These are phyloP conservation scores for Lachancea nothofagi DNA, from an alignment of 805 yeast genomes.

Conservation along the genomic window DNA sequence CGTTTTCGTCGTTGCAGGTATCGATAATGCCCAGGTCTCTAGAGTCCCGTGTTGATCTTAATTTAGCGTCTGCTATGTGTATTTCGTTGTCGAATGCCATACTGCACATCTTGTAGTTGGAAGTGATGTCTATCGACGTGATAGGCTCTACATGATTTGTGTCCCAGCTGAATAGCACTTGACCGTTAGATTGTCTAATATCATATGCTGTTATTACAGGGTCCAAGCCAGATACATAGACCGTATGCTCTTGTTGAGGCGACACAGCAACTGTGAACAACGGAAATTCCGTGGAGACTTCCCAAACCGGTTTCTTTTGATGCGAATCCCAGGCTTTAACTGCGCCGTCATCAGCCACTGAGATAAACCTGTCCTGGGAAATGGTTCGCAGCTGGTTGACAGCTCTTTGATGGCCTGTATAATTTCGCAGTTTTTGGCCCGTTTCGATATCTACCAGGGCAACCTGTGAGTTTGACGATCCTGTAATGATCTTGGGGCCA, in stretches of 20 bases:
- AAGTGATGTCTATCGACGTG: conserved; percentile 4
- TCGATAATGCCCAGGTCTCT: not conserved
- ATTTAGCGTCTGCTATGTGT: conserved; percentile 6
- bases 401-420: conserved; percentile 38
- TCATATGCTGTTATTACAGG: conserved; percentile 59
- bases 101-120: conserved; percentile 8
- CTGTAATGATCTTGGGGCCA: conserved; percentile 43
- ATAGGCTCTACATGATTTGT: conserved; percentile 5
- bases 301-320: conserved; percentile 39
- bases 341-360: conserved; percentile 65
- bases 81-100: conserved; percentile 7
- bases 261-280: conserved; percentile 44
- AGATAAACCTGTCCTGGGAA: conserved; percentile 35
- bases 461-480: conserved; percentile 58
- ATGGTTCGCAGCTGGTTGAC: conserved; percentile 49
- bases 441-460: conserved; percentile 58
- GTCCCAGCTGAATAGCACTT: conserved; percentile 4
- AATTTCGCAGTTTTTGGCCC: conserved; percentile 50
- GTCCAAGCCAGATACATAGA: conserved; percentile 65
- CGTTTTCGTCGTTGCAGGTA: not conserved
- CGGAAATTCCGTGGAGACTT: conserved; percentile 50
- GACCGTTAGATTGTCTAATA: conserved; percentile 6
- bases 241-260: conserved; percentile 36
- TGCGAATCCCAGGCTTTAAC: conserved; percentile 61
- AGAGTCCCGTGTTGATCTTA: conserved; percentile 1